phyloP scores from a whole-genome alignment of 371 early-diverging fungal species.

The Apophysomyces ossiformis region DNA sequence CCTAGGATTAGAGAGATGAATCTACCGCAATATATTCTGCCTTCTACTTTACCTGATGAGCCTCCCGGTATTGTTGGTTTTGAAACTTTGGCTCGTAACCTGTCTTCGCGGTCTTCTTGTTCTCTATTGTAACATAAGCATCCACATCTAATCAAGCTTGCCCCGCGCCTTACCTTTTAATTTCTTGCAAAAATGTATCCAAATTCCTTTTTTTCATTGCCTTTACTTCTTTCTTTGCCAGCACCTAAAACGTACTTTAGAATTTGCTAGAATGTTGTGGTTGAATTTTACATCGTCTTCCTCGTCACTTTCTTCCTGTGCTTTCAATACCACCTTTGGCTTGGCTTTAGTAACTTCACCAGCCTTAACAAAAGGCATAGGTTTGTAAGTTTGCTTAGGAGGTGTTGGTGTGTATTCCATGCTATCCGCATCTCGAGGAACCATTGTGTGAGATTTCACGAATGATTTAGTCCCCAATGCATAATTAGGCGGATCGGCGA shows the following conservation, averaged over 20 bases:
- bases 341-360: slow-evolving; percentile 28
- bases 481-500: slow-evolving; percentile 65
- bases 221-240: slow-evolving; percentile 38
- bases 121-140: slow-evolving; percentile 26
- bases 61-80: slow-evolving; percentile 15
- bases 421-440: slow-evolving; percentile 25
- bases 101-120: slow-evolving; percentile 46
- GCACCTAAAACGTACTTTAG: slow-evolving; percentile 20
- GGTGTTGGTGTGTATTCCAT: slow-evolving; percentile 2
- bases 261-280: neutral
- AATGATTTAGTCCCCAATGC: slow-evolving; percentile 55
- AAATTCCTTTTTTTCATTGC: slow-evolving; percentile 77
- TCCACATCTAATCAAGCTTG: neutral
- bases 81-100: slow-evolving; percentile 32
- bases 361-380: slow-evolving; percentile 52
- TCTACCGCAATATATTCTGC: neutral
- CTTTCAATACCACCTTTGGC: slow-evolving; percentile 11
- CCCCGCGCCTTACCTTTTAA: slow-evolving; percentile 61
- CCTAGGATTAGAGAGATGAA: neutral
- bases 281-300: slow-evolving; percentile 35
- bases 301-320: slow-evolving; percentile 34
- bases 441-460: slow-evolving; percentile 67
- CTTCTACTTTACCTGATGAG: slow-evolving; percentile 10
- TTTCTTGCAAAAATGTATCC: slow-evolving; percentile 84
- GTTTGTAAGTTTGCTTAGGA: slow-evolving; percentile 29